A percentile compares a stretch with the other conserved stretches of the same genome.
Evolutionary conservation across 495 filamentous ascomycete genomes (phyloP).

Genomic region (Cairneyella variabilis): DNA sequence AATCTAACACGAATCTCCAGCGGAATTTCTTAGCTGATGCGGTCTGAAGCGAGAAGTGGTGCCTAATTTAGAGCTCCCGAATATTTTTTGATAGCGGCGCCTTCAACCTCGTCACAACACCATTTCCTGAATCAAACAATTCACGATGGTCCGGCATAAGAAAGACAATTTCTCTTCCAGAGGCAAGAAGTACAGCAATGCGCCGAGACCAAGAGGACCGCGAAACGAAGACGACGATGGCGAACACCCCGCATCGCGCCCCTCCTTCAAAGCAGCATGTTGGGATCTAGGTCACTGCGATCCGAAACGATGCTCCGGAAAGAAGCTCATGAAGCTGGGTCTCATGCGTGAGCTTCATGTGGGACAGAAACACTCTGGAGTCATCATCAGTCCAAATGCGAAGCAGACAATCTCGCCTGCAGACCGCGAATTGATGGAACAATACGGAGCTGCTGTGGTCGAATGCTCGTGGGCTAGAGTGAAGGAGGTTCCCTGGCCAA

Average conservation of each 20-base stretch:
- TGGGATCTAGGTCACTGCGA: slow-evolving; percentile 99
- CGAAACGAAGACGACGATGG: slow-evolving; percentile 34
- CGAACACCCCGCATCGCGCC: slow-evolving; percentile 38
- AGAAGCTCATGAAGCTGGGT: slow-evolving; percentile 84
- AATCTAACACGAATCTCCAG: slow-evolving; percentile 7
- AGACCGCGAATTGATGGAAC: slow-evolving; percentile 74
- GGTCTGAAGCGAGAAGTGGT: slow-evolving; percentile 4
- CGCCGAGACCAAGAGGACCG: slow-evolving; percentile 42
- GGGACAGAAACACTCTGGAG: slow-evolving; percentile 84
- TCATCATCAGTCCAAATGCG: slow-evolving; percentile 92
- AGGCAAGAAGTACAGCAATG: slow-evolving; percentile 54
- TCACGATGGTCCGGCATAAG: slow-evolving; percentile 84
- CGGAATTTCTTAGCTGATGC: slow-evolving; percentile 1
- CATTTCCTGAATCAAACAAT: background rate
- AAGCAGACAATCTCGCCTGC: slow-evolving; percentile 78
- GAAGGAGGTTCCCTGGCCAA: slow-evolving; percentile 82
- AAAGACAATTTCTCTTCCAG: slow-evolving; percentile 78
- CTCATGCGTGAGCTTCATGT: slow-evolving; percentile 91
- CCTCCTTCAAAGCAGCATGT: slow-evolving; percentile 85
- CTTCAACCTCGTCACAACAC: background rate
- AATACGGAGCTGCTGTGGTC: slow-evolving; percentile 90
- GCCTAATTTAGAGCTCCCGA: background rate
- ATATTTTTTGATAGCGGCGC: background rate
- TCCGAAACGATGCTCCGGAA: slow-evolving; percentile 93
- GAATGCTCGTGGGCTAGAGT: slow-evolving; percentile 96